phyloP scores from a whole-genome alignment of 164 flowering plant genomes.

The Tinospora cordifolia region DNA sequence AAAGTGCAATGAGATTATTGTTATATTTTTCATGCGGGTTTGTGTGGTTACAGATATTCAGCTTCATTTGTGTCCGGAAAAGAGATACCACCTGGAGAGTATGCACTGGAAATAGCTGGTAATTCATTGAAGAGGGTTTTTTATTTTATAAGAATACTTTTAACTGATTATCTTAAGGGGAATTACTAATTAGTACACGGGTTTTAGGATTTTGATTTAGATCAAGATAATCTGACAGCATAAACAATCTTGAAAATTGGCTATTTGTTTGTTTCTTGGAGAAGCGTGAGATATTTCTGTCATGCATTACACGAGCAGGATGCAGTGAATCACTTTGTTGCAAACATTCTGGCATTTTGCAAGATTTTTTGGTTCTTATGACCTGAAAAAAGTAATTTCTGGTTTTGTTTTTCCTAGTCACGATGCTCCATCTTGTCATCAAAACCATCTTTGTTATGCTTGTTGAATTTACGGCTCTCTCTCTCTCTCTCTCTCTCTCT shows the following conservation, averaged over 20 bases:
- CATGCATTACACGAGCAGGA: no score
- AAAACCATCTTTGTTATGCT: background rate
- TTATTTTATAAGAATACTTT: background rate
- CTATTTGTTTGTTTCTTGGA: no score
- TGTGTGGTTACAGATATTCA: constrained; percentile 59
- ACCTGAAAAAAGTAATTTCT: background rate
- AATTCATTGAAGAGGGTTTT: background rate
- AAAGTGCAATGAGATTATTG: no score
- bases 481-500: no score
- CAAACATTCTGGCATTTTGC: no score
- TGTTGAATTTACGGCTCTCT: no score
- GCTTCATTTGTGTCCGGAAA: constrained; percentile 53
- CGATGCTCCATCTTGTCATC: background rate
- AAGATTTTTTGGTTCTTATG: no score
- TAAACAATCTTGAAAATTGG: no score
- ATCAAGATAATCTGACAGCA: no score
- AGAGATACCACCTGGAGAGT: constrained; percentile 65
- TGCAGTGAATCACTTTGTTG: no score
- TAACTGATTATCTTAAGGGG: background rate
- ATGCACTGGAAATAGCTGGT: constrained; percentile 72
- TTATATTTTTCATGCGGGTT: background rate
- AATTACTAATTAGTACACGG: no score
- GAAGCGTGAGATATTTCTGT: no score
- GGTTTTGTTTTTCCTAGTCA: background rate
- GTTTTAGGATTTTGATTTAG: background rate